Conservation (phyloP, 2,329 filamentous ascomycete genomes). For the Dactylellina sp. region DNA sequence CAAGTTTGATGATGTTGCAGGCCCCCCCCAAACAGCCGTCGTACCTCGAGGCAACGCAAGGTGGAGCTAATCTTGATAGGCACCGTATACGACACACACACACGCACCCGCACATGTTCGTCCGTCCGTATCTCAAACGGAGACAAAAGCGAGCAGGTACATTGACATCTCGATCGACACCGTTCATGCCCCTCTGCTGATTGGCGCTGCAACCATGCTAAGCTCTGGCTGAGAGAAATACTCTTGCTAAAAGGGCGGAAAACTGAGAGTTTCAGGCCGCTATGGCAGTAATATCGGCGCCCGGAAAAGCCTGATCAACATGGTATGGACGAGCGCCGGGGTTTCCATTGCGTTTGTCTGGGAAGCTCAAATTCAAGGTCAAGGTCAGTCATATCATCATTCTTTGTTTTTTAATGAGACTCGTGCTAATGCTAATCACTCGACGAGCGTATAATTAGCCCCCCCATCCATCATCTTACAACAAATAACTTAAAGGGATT, state of each 20-base stretch:
- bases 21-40: neutral
- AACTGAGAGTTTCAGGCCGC: constrained; percentile 56
- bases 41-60: constrained; percentile 26
- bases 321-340: constrained; percentile 44
- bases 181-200: constrained; percentile 27
- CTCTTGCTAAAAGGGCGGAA: constrained; percentile 36
- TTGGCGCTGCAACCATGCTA: constrained; percentile 52
- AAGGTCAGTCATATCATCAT: constrained; percentile 33
- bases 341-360: constrained; percentile 22
- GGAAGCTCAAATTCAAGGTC: constrained; percentile 36
- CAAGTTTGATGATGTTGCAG: constrained; percentile 18
- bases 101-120: too few species aligned
- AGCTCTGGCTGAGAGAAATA: constrained; percentile 49
- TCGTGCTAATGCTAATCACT: constrained; percentile 52
- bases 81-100: neutral
- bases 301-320: constrained; percentile 47
- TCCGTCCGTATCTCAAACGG: too few species aligned
- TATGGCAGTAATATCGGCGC: constrained; percentile 50
- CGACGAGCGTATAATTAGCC: constrained; percentile 50
- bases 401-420: constrained; percentile 27
- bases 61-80: constrained; percentile 31
- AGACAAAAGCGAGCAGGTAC: constrained; percentile 3
- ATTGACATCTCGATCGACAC: constrained; percentile 14
- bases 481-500: constrained; percentile 30
- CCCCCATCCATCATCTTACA: constrained; percentile 24